Evolutionary conservation across 371 early-diverging fungal species (phyloP).

Genomic region (Mucor irregularis): DNA sequence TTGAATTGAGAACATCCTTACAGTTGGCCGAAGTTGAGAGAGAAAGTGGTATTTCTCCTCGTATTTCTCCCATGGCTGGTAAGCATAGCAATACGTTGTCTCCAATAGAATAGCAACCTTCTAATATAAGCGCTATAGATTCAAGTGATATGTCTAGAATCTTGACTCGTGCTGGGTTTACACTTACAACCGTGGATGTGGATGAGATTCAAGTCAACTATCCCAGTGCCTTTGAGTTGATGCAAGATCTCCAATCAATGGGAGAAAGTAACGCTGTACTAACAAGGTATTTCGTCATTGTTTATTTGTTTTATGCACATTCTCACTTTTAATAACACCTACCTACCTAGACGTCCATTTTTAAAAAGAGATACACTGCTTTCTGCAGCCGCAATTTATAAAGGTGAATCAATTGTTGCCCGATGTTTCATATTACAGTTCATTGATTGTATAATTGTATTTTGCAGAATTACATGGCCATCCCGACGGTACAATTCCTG

Average conservation of each 20-base stretch:
- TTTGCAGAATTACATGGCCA: constrained; percentile 84
- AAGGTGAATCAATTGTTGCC: too few relatives aligned
- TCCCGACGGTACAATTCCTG: constrained; percentile 88
- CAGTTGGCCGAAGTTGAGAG: constrained; percentile 92
- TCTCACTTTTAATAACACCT: neutral
- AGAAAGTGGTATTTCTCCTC: constrained; percentile 89
- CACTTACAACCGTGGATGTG: constrained; percentile 90
- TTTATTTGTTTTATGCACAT: neutral
- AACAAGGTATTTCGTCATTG: constrained; percentile 50
- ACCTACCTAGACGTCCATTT: constrained; percentile 56
- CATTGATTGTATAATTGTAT: too few relatives aligned
- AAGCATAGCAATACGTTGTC: neutral
- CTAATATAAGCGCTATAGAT: constrained; percentile 41
- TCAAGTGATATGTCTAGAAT: constrained; percentile 81
- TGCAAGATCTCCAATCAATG: constrained; percentile 90
- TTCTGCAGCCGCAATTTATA: constrained; percentile 87
- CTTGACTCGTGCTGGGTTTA: constrained; percentile 83
- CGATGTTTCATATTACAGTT: too few relatives aligned
- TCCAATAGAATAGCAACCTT: neutral
- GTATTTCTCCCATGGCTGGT: constrained; percentile 91
- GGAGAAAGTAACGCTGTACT: constrained; percentile 93
- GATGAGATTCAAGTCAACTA: constrained; percentile 93
- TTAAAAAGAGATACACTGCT: constrained; percentile 80
- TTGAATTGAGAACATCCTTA: constrained; percentile 87
- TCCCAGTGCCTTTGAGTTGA: constrained; percentile 89